A percentile compares a stretch with the other conserved stretches of the same genome.
Evolutionary conservation across 345 rosid genomes (phyloP).

Genomic region (Cochlearia excelsa): DNA sequence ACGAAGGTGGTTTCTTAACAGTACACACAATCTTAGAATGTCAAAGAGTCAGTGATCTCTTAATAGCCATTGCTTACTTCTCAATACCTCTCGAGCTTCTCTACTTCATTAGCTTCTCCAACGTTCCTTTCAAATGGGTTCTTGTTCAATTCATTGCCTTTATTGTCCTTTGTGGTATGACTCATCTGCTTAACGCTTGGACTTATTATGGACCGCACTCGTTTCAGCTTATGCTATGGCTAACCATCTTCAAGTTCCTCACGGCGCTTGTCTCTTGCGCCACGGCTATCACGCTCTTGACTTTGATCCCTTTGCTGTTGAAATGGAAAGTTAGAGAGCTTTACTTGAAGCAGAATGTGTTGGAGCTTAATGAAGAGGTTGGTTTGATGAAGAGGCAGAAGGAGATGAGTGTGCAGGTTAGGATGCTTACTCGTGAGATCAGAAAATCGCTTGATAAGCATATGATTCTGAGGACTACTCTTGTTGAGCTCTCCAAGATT

Average conservation of each 20-base stretch:
- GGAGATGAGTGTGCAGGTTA: slow-evolving; percentile 83
- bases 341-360: slow-evolving; percentile 78
- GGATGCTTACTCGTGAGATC: slow-evolving; percentile 82
- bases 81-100: slow-evolving; percentile 92
- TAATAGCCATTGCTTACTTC: slow-evolving; percentile 87
- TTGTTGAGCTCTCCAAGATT: slow-evolving; percentile 88
- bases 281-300: slow-evolving; percentile 79
- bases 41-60: slow-evolving; percentile 85
- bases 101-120: slow-evolving; percentile 85
- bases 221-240: slow-evolving; percentile 72
- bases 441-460: slow-evolving; percentile 90
- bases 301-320: slow-evolving; percentile 81
- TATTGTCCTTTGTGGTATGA: slow-evolving; percentile 92
- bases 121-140: slow-evolving; percentile 97
- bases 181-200: slow-evolving; percentile 85
- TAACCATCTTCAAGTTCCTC: slow-evolving; percentile 70
- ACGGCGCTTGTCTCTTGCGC: slow-evolving; percentile 93
- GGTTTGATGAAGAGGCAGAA: slow-evolving; percentile 85
- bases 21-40: slow-evolving; percentile 69
- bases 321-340: slow-evolving; percentile 90
- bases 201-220: slow-evolving; percentile 88
- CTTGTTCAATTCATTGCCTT: slow-evolving; percentile 78
- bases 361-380: slow-evolving; percentile 86
- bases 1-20: slow-evolving; percentile 62
- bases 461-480: slow-evolving; percentile 70